Conservation (phyloP, 2,329 filamentous ascomycete genomes). For the Colletotrichum siamense region DNA sequence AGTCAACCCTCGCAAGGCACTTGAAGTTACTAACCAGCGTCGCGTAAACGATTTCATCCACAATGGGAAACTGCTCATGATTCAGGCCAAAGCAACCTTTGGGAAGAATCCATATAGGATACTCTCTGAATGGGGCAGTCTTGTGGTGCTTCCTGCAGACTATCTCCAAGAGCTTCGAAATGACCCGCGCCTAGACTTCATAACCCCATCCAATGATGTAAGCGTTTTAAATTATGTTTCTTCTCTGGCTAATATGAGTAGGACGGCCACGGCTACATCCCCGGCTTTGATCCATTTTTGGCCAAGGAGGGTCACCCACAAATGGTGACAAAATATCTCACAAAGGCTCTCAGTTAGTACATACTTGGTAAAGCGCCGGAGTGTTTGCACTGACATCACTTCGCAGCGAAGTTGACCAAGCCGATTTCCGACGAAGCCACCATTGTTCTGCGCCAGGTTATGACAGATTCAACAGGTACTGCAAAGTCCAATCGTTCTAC, state of each 20-base stretch:
- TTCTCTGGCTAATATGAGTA: neutral
- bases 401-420: neutral
- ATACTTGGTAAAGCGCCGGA: too few relatives aligned
- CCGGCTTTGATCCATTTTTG: neutral
- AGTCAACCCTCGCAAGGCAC: neutral
- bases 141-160: neutral
- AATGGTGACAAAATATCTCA: neutral
- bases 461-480: neutral
- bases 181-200: neutral
- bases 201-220: neutral
- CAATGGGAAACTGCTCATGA: neutral
- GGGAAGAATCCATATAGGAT: neutral
- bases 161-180: neutral
- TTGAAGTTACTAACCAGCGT: neutral
- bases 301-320: accelerated
- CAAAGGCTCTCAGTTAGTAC: neutral
- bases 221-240: too few relatives aligned
- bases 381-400: too few relatives aligned
- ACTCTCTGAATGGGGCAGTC: neutral
- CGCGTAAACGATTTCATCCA: neutral
- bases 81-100: neutral
- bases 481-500: too few relatives aligned
- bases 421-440: neutral
- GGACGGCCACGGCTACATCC: neutral
- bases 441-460: neutral